These are phyloP conservation scores for Suillus variegatus DNA, from an alignment of 768 basidiomycete species.

Conservation along the genomic window DNA sequence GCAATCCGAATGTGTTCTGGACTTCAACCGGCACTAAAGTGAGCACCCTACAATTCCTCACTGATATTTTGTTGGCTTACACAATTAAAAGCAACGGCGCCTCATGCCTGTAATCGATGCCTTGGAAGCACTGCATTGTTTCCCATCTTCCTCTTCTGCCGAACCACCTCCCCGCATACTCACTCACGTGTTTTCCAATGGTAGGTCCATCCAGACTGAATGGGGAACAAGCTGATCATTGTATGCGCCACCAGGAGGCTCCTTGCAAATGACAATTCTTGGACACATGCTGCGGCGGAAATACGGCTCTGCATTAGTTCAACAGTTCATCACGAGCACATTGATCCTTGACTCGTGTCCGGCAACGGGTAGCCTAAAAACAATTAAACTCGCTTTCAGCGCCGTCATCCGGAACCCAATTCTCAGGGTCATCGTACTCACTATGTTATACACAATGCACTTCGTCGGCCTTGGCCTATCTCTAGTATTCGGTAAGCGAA, in stretches of 20 bases:
- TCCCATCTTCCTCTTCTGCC: slow-evolving; percentile 9
- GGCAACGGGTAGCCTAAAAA: slow-evolving; percentile 12
- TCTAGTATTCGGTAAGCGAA: slow-evolving; percentile 20
- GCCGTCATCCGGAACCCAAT: slow-evolving; percentile 24
- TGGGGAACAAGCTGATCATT: background rate
- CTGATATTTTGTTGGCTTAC: slow-evolving; percentile 1
- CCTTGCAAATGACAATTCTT: slow-evolving; percentile 20
- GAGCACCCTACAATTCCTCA: background rate
- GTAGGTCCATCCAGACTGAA: slow-evolving; percentile 13
- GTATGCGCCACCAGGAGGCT: slow-evolving; percentile 21
- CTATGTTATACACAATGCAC: slow-evolving; percentile 18
- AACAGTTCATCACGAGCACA: slow-evolving; percentile 12
- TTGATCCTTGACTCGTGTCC: slow-evolving; percentile 28
- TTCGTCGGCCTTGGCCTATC: slow-evolving; percentile 13
- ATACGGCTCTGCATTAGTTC: slow-evolving; percentile 15
- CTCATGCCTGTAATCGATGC: slow-evolving; percentile 25
- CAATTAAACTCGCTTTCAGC: slow-evolving; percentile 24
- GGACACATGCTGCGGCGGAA: slow-evolving; percentile 20
- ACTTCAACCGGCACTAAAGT: slow-evolving; percentile 17
- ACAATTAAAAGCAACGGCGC: slow-evolving; percentile 14
- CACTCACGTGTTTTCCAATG: slow-evolving; percentile 32
- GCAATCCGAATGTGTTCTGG: slow-evolving; percentile 22
- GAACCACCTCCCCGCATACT: slow-evolving; percentile 23
- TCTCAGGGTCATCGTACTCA: slow-evolving; percentile 14
- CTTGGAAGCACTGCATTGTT: slow-evolving; percentile 24